These are phyloP conservation scores for Aspergillus caelatus DNA, from an alignment of 2,329 filamentous ascomycete species.

Conservation along the genomic window DNA sequence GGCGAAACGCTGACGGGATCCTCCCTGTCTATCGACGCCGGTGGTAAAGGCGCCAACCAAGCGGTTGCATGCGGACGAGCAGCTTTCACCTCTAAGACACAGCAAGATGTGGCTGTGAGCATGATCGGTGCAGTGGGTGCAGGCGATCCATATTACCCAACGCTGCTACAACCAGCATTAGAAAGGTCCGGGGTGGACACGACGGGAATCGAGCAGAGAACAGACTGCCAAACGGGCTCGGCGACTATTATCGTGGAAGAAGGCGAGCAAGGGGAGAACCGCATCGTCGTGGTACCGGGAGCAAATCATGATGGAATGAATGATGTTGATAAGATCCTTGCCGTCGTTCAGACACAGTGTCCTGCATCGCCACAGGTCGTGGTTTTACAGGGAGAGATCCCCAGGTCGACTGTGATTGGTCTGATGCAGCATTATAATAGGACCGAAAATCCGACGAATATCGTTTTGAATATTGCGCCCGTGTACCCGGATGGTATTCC, in stretches of 20 bases:
- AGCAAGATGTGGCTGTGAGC: constrained; percentile 52
- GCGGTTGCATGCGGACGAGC: constrained; percentile 79
- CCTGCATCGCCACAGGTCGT: constrained; percentile 62
- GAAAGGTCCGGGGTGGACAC: constrained; percentile 65
- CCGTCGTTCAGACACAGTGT: constrained; percentile 24
- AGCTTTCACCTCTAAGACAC: constrained; percentile 17
- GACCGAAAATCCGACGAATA: constrained; percentile 46
- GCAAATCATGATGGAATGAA: constrained; percentile 62
- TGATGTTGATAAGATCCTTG: constrained; percentile 40
- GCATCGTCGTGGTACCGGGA: constrained; percentile 72
- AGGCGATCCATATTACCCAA: constrained; percentile 63
- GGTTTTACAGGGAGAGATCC: constrained; percentile 77
- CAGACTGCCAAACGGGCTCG: constrained; percentile 63
- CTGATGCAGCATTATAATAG: constrained; percentile 49
- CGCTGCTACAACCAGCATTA: constrained; percentile 61
- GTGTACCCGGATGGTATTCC: constrained; percentile 75
- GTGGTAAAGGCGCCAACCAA: constrained; percentile 95
- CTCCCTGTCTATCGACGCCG: constrained; percentile 76
- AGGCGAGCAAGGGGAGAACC: constrained; percentile 69
- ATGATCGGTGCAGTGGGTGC: constrained; percentile 75
- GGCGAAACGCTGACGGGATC: constrained; percentile 86
- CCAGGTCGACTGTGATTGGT: constrained; percentile 65
- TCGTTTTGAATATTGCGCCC: constrained; percentile 86
- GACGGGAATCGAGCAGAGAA: constrained; percentile 52
- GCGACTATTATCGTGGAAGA: constrained; percentile 77